A percentile compares a stretch with the other conserved stretches of the same genome.
phyloP scores from a whole-genome alignment of 2,329 filamentous ascomycete genomes.

The Diaporthe citri region DNA sequence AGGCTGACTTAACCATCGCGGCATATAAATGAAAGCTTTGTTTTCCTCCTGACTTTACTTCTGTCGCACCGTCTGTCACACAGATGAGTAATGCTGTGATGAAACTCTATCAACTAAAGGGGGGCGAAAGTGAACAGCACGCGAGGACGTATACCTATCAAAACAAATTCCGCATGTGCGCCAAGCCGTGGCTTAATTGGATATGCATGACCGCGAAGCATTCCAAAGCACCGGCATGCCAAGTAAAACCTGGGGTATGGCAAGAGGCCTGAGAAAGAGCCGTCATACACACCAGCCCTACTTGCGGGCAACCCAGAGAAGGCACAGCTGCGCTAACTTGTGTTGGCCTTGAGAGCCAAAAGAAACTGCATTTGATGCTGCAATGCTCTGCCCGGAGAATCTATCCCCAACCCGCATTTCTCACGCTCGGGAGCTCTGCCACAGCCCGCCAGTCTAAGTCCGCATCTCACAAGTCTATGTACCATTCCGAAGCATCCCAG shows the following conservation, averaged over 20 bases:
- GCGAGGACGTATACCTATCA: background rate
- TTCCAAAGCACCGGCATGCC: background rate
- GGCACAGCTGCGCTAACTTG: background rate
- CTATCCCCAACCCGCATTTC: background rate
- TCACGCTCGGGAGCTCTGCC: background rate
- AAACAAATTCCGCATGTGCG: background rate
- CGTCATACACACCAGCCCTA: background rate
- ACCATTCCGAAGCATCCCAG: too few relatives aligned
- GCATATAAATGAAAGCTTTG: background rate
- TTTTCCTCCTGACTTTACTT: too few relatives aligned
- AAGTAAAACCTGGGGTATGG: background rate
- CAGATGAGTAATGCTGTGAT: too few relatives aligned
- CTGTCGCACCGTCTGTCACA: too few relatives aligned
- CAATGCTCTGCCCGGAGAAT: background rate
- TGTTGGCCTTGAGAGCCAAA: too few relatives aligned
- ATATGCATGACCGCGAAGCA: background rate
- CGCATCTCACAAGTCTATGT: background rate
- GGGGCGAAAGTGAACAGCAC: too few relatives aligned
- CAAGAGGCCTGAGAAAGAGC: background rate
- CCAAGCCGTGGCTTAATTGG: constrained; percentile 4
- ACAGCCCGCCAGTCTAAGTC: background rate
- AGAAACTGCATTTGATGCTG: background rate
- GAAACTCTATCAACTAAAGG: background rate
- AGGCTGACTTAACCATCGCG: constrained; percentile 11
- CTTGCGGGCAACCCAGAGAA: background rate